A percentile compares a stretch with the other conserved stretches of the same genome.
These are phyloP conservation scores for Fusarium praegraminearum DNA, from an alignment of 2,329 filamentous ascomycete species.

Conservation along the genomic window DNA sequence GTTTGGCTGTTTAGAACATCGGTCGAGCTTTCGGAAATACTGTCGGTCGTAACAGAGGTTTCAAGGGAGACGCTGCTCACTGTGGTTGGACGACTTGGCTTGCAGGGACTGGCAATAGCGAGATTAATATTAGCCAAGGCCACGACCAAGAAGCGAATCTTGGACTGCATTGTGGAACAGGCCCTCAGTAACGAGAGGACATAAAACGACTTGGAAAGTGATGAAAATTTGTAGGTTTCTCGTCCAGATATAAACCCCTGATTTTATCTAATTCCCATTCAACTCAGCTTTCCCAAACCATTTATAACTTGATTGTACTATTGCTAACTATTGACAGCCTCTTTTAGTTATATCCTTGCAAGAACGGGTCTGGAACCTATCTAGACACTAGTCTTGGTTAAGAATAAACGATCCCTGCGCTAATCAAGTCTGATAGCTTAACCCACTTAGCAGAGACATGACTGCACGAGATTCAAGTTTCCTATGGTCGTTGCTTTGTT, in stretches of 20 bases:
- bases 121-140: not conserved
- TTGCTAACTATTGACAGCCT: slow-evolving; percentile 11
- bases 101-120: not conserved
- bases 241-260: not conserved
- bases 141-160: not conserved
- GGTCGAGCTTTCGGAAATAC: not conserved
- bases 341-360: not conserved
- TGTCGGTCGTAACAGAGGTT: not conserved
- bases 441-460: no score
- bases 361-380: slow-evolving; percentile 4
- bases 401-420: accelerated
- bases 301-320: not conserved
- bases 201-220: accelerated
- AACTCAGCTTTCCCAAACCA: not conserved
- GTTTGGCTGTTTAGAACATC: no score
- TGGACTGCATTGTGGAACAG: not conserved
- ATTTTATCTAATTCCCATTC: accelerated
- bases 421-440: no score
- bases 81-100: not conserved
- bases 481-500: accelerated
- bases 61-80: not conserved
- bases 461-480: no score
- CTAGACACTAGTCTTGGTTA: accelerated
- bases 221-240: not conserved
- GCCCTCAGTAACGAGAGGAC: accelerated